Percentiles rank a stretch among this genome's conserved stretches.
phyloP scores from a whole-genome alignment of 305 asterid species.

The Rubia peregrina region DNA sequence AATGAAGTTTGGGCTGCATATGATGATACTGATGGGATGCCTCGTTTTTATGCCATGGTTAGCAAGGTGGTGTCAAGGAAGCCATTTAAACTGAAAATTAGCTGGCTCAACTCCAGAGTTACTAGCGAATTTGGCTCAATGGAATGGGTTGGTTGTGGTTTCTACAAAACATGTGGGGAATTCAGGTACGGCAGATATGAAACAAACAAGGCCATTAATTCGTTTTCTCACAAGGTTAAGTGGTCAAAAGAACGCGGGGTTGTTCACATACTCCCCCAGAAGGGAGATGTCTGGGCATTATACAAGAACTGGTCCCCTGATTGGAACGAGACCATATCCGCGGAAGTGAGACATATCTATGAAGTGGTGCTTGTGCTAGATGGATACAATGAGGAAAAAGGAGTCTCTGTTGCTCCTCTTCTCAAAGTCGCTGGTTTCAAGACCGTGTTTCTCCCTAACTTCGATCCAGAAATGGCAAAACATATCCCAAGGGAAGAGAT shows the following conservation, averaged over 20 bases:
- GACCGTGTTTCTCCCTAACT: conserved; percentile 60
- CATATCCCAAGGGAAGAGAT: conserved; percentile 68
- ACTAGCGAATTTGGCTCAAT: conserved; percentile 53
- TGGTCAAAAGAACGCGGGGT: conserved; percentile 66
- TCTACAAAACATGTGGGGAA: conserved; percentile 80
- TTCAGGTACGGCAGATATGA: conserved; percentile 72
- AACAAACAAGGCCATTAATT: conserved; percentile 44
- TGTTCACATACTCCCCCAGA: conserved; percentile 53
- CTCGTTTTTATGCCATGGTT: conserved; percentile 80
- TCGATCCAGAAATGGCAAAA: conserved; percentile 37
- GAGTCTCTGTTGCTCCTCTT: conserved; percentile 66
- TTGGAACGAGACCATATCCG: conserved; percentile 55
- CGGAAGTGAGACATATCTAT: conserved; percentile 65
- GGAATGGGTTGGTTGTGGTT: conserved; percentile 80
- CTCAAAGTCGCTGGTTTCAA: conserved; percentile 67
- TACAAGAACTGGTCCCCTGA: conserved; percentile 68
- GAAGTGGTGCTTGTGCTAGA: conserved; percentile 69
- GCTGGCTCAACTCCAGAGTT: conserved; percentile 86
- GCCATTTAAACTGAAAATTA: conserved; percentile 69
- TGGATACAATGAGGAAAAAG: conserved; percentile 56
- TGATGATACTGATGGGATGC: conserved; percentile 91
- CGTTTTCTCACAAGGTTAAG: conserved; percentile 73
- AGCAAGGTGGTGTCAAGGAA: conserved; percentile 56
- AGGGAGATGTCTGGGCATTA: conserved; percentile 87
- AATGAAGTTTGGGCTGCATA: conserved; percentile 92